Evolutionary conservation across 2,329 filamentous ascomycete species (phyloP).

Genomic region (Aspergillus brunneoviolaceus): DNA sequence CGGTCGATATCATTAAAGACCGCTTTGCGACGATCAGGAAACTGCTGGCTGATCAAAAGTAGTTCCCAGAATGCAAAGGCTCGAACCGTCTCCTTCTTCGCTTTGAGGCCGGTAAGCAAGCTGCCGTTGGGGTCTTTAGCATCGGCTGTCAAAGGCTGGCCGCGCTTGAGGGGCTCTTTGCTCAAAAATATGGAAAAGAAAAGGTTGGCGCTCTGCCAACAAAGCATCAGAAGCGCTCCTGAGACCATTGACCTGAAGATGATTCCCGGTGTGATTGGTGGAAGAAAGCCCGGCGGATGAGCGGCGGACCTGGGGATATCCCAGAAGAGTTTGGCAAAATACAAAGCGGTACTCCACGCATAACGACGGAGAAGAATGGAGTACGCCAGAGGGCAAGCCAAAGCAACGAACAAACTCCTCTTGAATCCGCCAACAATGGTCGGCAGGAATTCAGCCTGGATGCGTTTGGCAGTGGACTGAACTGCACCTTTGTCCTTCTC

Average conservation of each 20-base stretch:
- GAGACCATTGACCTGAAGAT: constrained; percentile 59
- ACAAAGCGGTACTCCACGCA: constrained; percentile 69
- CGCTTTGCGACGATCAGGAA: constrained; percentile 70
- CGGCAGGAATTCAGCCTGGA: constrained; percentile 36
- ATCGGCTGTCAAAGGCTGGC: constrained; percentile 77
- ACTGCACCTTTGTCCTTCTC: constrained; percentile 38
- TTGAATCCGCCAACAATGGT: constrained; percentile 35
- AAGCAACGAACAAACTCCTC: constrained; percentile 41
- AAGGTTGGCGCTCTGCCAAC: constrained; percentile 76
- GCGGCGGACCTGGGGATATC: constrained; percentile 71
- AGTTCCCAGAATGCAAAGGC: constrained; percentile 92
- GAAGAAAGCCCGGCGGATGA: constrained; percentile 53
- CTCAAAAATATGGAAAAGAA: constrained; percentile 79
- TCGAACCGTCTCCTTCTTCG: constrained; percentile 75
- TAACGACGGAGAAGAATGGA: constrained; percentile 59
- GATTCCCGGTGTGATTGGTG: constrained; percentile 59
- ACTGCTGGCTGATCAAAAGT: constrained; percentile 72
- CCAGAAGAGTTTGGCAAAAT: constrained; percentile 70
- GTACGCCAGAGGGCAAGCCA: constrained; percentile 60
- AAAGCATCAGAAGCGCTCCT: constrained; percentile 64
- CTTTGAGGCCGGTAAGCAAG: constrained; percentile 77
- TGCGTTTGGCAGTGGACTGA: constrained; percentile 37
- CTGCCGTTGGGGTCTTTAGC: constrained; percentile 91
- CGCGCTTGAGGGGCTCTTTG: constrained; percentile 78
- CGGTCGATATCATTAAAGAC: constrained; percentile 89